Percentiles rank a stretch among this genome's conserved stretches.
These are phyloP conservation scores for Antonospora locustae DNA, from an alignment of 371 early-diverging fungal genomes.

Conservation along the genomic window DNA sequence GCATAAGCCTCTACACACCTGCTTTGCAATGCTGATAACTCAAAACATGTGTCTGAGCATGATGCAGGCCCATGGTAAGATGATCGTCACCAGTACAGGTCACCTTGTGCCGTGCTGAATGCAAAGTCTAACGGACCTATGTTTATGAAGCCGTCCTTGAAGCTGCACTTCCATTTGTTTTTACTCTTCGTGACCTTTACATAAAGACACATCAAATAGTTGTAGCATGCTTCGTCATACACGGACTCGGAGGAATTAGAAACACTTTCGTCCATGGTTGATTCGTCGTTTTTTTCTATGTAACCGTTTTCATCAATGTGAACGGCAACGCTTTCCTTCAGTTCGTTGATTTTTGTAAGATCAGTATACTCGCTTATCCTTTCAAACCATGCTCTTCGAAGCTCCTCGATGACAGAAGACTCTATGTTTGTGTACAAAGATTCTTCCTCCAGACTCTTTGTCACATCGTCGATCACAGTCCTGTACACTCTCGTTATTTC, in stretches of 20 bases:
- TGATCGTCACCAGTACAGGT: conserved; percentile 53
- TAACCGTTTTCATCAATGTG: neutral
- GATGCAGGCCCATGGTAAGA: no score
- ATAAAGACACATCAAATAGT: conserved; percentile 54
- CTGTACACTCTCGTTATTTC: conserved; percentile 47
- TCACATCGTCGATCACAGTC: conserved; percentile 41
- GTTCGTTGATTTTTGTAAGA: neutral
- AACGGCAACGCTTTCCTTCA: neutral
- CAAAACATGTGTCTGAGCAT: no score
- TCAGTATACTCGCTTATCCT: conserved; percentile 41
- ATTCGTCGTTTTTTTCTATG: neutral
- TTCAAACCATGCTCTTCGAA: conserved; percentile 39
- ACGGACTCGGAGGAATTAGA: neutral
- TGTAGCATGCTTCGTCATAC: conserved; percentile 20
- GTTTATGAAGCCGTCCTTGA: conserved; percentile 55
- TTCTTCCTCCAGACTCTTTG: conserved; percentile 29
- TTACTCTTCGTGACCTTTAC: conserved; percentile 53
- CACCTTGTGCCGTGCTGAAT: conserved; percentile 52
- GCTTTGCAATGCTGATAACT: no score
- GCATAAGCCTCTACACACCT: no score
- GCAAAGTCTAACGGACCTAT: conserved; percentile 52
- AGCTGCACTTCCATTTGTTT: conserved; percentile 51
- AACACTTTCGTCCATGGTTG: neutral
- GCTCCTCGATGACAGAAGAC: conserved; percentile 30
- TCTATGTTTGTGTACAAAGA: conserved; percentile 20